Evolutionary conservation across 306 rosid species (phyloP).

Genomic region (Cajanus cajan): DNA sequence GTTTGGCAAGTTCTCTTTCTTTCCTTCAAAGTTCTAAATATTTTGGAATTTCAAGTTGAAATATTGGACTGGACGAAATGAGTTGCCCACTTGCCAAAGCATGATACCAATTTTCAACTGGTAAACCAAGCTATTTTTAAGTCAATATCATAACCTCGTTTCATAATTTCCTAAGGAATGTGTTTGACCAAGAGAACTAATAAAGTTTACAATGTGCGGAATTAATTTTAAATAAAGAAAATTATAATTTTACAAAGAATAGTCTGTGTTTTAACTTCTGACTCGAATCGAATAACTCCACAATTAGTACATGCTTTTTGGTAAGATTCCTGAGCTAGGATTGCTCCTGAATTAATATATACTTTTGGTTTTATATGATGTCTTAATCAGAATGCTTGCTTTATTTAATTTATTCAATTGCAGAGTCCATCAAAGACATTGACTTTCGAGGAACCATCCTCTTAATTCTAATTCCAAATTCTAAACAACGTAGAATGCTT

Average conservation of each 20-base stretch:
- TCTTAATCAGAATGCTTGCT: constrained; percentile 17
- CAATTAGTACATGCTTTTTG: constrained; percentile 4
- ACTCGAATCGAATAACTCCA: neutral
- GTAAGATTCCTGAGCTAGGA: neutral
- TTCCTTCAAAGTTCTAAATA: neutral
- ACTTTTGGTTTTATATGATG: constrained; percentile 1
- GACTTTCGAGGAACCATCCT: constrained; percentile 22
- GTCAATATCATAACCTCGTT: constrained; percentile 18
- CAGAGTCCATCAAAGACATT: constrained; percentile 14
- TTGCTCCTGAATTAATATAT: constrained; percentile 12
- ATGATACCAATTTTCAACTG: constrained; percentile 12
- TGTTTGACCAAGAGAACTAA: neutral
- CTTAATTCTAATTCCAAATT: constrained; percentile 20
- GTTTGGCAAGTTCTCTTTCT: neutral
- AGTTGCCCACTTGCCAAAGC: neutral
- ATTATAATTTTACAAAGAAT: neutral
- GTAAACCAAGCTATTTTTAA: neutral
- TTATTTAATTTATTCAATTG: neutral
- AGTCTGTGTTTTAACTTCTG: neutral
- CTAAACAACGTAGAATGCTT: neutral
- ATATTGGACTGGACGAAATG: constrained; percentile 21
- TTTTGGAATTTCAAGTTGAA: constrained; percentile 22
- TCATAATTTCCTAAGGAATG: constrained; percentile 8
- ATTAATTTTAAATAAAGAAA: neutral
- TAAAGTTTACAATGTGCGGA: neutral